phyloP scores from a whole-genome alignment of 495 filamentous ascomycete genomes.

The Lophium mytilinum region DNA sequence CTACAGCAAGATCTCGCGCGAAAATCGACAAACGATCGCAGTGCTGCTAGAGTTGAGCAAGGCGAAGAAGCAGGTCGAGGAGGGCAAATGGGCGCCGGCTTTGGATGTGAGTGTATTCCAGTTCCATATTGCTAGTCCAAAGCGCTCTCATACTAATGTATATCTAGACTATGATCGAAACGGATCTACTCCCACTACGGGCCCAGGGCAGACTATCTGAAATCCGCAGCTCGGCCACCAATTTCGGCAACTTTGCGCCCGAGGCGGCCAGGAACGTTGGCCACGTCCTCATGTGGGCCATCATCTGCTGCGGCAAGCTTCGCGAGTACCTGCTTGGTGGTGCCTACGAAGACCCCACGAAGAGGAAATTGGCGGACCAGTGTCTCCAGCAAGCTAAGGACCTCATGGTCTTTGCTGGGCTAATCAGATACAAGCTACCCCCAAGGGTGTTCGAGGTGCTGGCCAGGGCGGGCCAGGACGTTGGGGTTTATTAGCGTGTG shows the following conservation, averaged over 20 bases:
- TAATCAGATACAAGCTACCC: conserved; percentile 80
- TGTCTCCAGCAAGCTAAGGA: conserved; percentile 73
- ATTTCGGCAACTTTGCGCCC: conserved; percentile 61
- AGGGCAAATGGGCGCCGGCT: conserved; percentile 63
- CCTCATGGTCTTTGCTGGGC: conserved; percentile 86
- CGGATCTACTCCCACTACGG: conserved; percentile 71
- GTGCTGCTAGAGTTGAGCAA: conserved; percentile 70
- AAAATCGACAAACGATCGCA: conserved; percentile 61
- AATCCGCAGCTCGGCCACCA: conserved; percentile 67
- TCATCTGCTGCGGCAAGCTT: conserved; percentile 70
- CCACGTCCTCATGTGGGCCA: conserved; percentile 85
- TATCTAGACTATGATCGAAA: conserved; percentile 57
- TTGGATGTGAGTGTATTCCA: conserved; percentile 61
- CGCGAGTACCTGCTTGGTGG: conserved; percentile 56
- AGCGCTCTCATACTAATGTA: background rate
- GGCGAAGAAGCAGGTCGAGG: conserved; percentile 63
- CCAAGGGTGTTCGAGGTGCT: conserved; percentile 71
- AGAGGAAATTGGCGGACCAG: conserved; percentile 57
- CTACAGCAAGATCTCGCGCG: conserved; percentile 53
- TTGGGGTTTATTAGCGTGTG: conserved; percentile 43
- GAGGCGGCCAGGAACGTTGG: conserved; percentile 80
- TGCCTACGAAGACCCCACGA: conserved; percentile 63
- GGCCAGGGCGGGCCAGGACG: conserved; percentile 65
- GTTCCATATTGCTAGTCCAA: too few species aligned
- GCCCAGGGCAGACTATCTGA: conserved; percentile 58